Base-by-base conservation (phyloP, 306 rosid genomes). In the Prunus salicina region DNA sequence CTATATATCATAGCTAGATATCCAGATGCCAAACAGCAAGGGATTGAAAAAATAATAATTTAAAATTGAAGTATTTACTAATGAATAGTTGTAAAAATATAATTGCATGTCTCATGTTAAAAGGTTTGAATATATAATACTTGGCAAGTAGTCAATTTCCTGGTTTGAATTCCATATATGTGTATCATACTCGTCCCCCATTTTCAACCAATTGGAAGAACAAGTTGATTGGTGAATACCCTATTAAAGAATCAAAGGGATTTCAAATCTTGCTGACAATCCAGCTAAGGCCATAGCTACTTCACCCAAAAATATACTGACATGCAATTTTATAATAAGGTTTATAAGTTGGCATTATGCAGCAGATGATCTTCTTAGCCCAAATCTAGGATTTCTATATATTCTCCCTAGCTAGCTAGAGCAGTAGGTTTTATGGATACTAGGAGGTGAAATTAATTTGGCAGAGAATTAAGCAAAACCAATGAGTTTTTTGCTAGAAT, bases 201-300 rank as follows among this genome's bases (percentile, higher is more conserved):
- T 34, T 34, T 34, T 34, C 41, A 34, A 34, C 41, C 41, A 5
- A 34, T 6, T 5, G 41, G 41, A 34, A 34, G 41, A 1, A 34
- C 41, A 34, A 34, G 41, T 34, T 34, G 41, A 34, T 10, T 45
- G 12, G 7, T 24, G 16, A 43, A 25, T 67, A 46, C n/a, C 60
- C 27, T 22, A 34, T 50, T 61, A 27, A 68, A 56, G 65, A 74
- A 51, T 62, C 58, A 70, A 75, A 73, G 53, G 57, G 58, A 73
- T 72, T 66, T 72, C 66, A 68, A 71, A 47, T 45, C 66, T 71
- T 16, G 68, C 89, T 85, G 89, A 85, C 86, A 80, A 65, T 80
- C 88, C 90, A 87, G 90, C 85, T 76, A 78, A 68, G 78, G 20
- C 50, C 46, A 15, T 51, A 27, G 43, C 27, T 34, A 75, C 43